Evolutionary conservation across 495 filamentous ascomycete species (phyloP), one percentile per base, ranked within the genome.

Genomic region (Sabuloglossum arenarium): DNA sequence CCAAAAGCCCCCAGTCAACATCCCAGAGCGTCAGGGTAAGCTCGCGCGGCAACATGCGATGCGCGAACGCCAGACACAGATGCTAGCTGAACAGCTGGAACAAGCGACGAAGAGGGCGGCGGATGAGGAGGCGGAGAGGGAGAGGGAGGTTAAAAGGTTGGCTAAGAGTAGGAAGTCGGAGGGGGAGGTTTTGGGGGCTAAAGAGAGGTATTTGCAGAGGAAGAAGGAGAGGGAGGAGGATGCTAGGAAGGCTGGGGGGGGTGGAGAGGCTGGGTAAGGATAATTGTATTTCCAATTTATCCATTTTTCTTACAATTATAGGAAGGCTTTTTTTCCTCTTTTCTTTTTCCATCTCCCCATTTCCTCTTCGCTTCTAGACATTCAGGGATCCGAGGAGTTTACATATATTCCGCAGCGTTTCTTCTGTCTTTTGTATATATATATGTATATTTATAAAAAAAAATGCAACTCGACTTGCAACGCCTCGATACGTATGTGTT

Each of bases 11-110:
- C 19, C 28, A 54, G 21, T 14, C 34, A 3, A 14, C 37, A 0
- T 30, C 16, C 16, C 25, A 61, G 61, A 30, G 59, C 60, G 59
- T 61, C 31, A 61, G 72, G 71, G 76, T 27, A 66, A 61, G 52
- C 68, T 62, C 9, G 73, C 69, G 9, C 69, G 71, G 21, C 75
- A 75, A 63, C 69, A 77, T 56, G 80, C 79, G 0, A 81, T 82
- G 73, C 74, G 86, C 23, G 85, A 88, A 62, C 73, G 88, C 42
- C 88, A 95, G 69, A 85, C 82, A 4, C 77, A 82, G 58, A 90
- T 94, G 84, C 76, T 98, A 45, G 88, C 89, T 61, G 75, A 79
- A 53, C 85, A 89, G 65, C 66, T 94, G 43, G 86, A 86, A 61
- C 77, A 84, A 61, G 75, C 77, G 52, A 75, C 82, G 3, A 88